Percentiles rank a stretch among this genome's conserved stretches.
phyloP scores from a whole-genome alignment of 179 eudicot genomes.

The Actinidia polygama region DNA sequence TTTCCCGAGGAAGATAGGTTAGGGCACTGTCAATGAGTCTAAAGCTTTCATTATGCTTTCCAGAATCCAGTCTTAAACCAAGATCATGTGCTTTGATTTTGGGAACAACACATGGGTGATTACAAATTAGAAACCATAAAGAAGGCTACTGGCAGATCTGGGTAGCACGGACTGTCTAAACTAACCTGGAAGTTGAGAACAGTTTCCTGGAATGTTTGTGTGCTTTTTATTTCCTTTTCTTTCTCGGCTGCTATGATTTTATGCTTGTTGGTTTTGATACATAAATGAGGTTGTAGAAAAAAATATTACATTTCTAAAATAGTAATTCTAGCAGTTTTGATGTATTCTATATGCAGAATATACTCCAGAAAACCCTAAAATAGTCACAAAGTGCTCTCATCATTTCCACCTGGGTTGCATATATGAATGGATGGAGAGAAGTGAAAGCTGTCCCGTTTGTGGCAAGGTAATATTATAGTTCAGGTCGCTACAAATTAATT shows the following conservation, averaged over 20 bases:
- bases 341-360: conserved; percentile 46
- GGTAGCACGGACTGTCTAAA: too few relatives aligned
- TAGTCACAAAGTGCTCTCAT: conserved; percentile 54
- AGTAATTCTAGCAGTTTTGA: not conserved
- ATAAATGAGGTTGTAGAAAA: not conserved
- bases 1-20: too few relatives aligned
- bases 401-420: conserved; percentile 76
- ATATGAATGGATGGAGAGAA: conserved; percentile 80
- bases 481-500: not conserved
- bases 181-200: too few relatives aligned
- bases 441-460: conserved; percentile 67
- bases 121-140: too few relatives aligned
- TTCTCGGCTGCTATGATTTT: not conserved
- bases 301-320: not conserved
- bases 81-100: too few relatives aligned
- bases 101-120: too few relatives aligned
- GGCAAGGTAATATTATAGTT: conserved; percentile 44
- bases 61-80: too few relatives aligned
- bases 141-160: too few relatives aligned
- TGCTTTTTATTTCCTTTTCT: too few relatives aligned
- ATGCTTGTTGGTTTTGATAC: not conserved
- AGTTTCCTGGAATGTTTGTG: not conserved
- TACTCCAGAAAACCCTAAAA: conserved; percentile 61
- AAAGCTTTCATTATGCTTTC: too few relatives aligned
- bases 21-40: too few relatives aligned